Base-by-base conservation (phyloP, 805 yeast genomes). In the Pichia exigua region DNA sequence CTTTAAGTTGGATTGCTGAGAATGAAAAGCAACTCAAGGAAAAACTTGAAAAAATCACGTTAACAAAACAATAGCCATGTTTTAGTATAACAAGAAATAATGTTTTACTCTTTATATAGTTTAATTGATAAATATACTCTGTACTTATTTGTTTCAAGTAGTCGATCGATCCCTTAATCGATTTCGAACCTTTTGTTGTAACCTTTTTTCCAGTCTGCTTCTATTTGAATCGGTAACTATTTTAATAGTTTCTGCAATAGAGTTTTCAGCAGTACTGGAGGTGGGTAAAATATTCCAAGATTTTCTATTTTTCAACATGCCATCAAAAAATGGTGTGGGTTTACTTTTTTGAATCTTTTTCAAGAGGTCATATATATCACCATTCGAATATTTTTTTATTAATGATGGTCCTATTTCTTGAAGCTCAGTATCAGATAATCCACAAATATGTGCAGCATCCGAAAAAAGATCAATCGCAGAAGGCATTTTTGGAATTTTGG, bases 1-100 rank as follows among this genome's bases (percentile, higher is more conserved):
- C 95, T 56, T 76, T 94, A 69, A 89, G 83, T 64, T 90, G 91
- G 75, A 79, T 94, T 51, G 96, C 94, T 63, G 77, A 76, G 55
- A 79, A 83, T 56, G 88, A 95, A 48, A 75, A 75, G 20, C 72
- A 72, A 24, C 73, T 94, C 59, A 87, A 85, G 64, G 76, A 78
- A 39, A 85, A 87, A 66, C 66, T 94, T 54, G 78, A 75, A 39
- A 64, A 65, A 48, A 55, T 73, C 40, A 65, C 60, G 20, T n/a
- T 42, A 12, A 28, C 20, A 20, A 20, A 18, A 20, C 18, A 43
- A 43, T n/a, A 24, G 18, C 17, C 30, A 11, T 30, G 13, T 18
- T n/a, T 1, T 12, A 30, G 15, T 44, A 27, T n/a, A 22, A 32
- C 21, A 26, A 28, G n/a, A n/a, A n/a, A 27, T 21, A 27, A 17